Conservation (phyloP, 805 yeast species). For the Sugiyamaella americana region DNA sequence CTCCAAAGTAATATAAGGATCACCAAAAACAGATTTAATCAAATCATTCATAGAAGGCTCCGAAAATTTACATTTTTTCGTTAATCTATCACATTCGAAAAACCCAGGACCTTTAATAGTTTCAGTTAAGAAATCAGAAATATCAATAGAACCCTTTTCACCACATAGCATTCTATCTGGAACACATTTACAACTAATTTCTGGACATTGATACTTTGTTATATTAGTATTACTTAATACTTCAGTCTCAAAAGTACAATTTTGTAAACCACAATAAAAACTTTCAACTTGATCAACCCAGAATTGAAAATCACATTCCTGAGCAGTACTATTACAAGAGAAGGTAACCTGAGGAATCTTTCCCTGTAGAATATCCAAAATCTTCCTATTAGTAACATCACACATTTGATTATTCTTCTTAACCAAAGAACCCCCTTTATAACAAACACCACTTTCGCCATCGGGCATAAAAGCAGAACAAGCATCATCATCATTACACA, state of each 20-base stretch:
- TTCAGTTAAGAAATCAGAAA: slow-evolving; percentile 84
- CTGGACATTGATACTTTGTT: slow-evolving; percentile 72
- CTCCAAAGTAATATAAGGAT: slow-evolving; percentile 71
- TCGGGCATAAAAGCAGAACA: slow-evolving; percentile 89
- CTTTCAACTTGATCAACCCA: slow-evolving; percentile 92
- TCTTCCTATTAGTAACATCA: slow-evolving; percentile 84
- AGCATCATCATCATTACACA: slow-evolving; percentile 65
- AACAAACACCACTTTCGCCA: slow-evolving; percentile 81
- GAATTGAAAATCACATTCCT: slow-evolving; percentile 80
- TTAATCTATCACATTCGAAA: slow-evolving; percentile 66
- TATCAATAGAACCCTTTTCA: slow-evolving; percentile 86
- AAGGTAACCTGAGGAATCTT: slow-evolving; percentile 87
- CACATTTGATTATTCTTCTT: slow-evolving; percentile 84
- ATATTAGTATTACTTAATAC: slow-evolving; percentile 40
- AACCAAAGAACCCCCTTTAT: slow-evolving; percentile 75
- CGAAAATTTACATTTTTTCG: slow-evolving; percentile 66
- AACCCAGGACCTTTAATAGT: slow-evolving; percentile 93
- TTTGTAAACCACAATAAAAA: slow-evolving; percentile 75
- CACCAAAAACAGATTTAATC: slow-evolving; percentile 91
- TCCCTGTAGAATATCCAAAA: slow-evolving; percentile 71
- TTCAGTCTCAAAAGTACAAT: slow-evolving; percentile 64
- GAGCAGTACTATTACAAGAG: slow-evolving; percentile 65
- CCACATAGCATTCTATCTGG: slow-evolving; percentile 95
- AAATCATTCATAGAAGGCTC: slow-evolving; percentile 96
- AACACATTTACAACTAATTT: slow-evolving; percentile 78